Base-by-base conservation (phyloP, 306 rosid species). In the Rubus parviflorus region DNA sequence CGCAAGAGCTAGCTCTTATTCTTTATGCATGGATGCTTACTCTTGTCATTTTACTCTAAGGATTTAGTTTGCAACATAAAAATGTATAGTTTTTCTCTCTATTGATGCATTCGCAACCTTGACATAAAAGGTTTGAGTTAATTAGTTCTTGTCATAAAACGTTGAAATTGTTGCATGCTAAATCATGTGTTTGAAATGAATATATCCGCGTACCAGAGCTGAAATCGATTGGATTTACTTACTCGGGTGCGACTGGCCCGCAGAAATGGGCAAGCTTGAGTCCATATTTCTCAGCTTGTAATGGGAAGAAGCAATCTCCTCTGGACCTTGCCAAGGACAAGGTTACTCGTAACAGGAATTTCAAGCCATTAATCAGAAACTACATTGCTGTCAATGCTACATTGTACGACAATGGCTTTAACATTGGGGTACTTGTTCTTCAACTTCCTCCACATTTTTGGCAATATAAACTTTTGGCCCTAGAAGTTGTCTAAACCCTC, bases 241-340 rank as follows among this genome's bases (percentile, higher is more conserved):
- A 95, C 78, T 6, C 20, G 10, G 97, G 97, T 35, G 2, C 45
- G 4, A 56, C 73, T 71, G 97, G 99, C 6, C 97, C 97, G 17
- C 35, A 47, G 10, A 69, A 79, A 6, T 92, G 99, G 99, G 99
- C 96, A 81, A 83, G 70, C 20, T 54, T 95, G 77, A 86, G 78
- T 72, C 92, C 94, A 57, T 3, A 4, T 1, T 92, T 47, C 84
- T 17, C 81, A 23, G 42, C 74, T 0, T 95, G 98, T 76, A 72
- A 75, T 16, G 98, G 98, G 38, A 88, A 86, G 81, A 5, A 54
- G 58, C 97, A 95, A 63, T 86, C 97, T 47, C 97, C 99, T 6
- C 81, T 95, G 81, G 76, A 92, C 51, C 79, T 92, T 53, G 48
- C 38, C 20, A 76, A 70, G 71, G 20, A 56, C 14, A 20, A 58